phyloP scores from a whole-genome alignment of 2,329 filamentous ascomycete genomes.

The Teratosphaeria pseudoeucalypti region DNA sequence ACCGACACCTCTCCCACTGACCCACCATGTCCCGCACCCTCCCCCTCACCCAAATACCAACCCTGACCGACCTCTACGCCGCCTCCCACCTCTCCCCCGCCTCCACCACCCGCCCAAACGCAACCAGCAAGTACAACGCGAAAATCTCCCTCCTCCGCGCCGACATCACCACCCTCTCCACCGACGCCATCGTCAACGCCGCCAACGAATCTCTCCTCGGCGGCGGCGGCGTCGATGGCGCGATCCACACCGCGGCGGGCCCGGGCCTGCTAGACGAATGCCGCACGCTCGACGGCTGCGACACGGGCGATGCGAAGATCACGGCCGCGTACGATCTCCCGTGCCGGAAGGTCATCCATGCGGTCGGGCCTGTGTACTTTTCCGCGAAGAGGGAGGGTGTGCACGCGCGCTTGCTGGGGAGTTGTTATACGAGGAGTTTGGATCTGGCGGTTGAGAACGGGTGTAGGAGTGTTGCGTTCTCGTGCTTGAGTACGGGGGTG shows the following conservation, averaged over 20 bases:
- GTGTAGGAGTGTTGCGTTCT: slow-evolving; percentile 68
- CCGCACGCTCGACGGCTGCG: slow-evolving; percentile 57
- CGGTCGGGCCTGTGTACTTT: slow-evolving; percentile 74
- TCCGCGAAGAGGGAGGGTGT: slow-evolving; percentile 28
- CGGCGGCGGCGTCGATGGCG: slow-evolving; percentile 69
- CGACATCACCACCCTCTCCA: slow-evolving; percentile 70
- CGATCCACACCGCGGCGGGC: slow-evolving; percentile 79
- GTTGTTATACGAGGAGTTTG: slow-evolving; percentile 62
- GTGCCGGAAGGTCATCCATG: slow-evolving; percentile 71
- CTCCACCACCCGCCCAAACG: slow-evolving; percentile 28
- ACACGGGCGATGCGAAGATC: slow-evolving; percentile 72
- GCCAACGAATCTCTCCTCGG: slow-evolving; percentile 71
- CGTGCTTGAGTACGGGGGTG: slow-evolving; percentile 74
- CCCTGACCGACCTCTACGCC: slow-evolving; percentile 56
- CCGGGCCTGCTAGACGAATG: slow-evolving; percentile 60
- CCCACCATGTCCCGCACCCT: slow-evolving; percentile 16
- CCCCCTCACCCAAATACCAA: slow-evolving; percentile 48
- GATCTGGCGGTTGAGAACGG: slow-evolving; percentile 58
- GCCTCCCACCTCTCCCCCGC: slow-evolving; percentile 36
- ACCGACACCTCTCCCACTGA: neutral
- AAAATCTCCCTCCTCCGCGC: slow-evolving; percentile 59
- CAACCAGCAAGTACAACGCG: slow-evolving; percentile 50
- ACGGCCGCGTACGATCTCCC: slow-evolving; percentile 69
- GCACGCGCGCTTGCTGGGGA: slow-evolving; percentile 37
- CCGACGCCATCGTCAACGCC: slow-evolving; percentile 86